phyloP scores from a whole-genome alignment of 306 rosid species.

The Corylus avellana region DNA sequence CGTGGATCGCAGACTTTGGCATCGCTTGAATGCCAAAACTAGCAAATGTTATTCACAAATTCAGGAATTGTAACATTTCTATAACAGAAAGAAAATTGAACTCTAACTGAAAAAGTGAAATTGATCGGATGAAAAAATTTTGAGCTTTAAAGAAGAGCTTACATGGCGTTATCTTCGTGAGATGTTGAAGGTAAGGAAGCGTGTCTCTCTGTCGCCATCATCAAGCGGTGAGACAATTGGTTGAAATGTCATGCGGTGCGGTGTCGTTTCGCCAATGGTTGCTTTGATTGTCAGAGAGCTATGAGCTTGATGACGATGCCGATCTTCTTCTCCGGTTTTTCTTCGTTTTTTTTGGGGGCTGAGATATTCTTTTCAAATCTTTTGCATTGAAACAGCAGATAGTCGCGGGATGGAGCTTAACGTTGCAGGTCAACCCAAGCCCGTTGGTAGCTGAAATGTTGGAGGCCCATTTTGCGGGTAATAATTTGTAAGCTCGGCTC shows the following conservation, averaged over 20 bases:
- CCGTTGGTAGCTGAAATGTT: too few relatives aligned
- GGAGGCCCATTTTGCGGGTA: too few relatives aligned
- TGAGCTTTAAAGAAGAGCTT: neutral
- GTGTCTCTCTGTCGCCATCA: slow-evolving; percentile 59
- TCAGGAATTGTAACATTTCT: neutral
- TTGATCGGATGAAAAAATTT: neutral
- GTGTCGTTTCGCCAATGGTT: neutral
- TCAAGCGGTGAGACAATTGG: neutral
- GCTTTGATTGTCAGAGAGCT: neutral
- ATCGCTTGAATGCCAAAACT: neutral
- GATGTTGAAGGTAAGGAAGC: slow-evolving; percentile 49
- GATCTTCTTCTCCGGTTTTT: slow-evolving; percentile 10
- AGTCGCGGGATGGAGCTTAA: too few relatives aligned
- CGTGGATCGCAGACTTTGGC: neutral
- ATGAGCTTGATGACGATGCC: neutral
- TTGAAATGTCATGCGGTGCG: neutral
- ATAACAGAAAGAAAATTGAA: too few relatives aligned
- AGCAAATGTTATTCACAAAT: neutral
- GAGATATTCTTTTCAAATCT: too few relatives aligned
- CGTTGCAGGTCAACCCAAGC: too few relatives aligned
- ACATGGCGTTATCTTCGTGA: slow-evolving; percentile 63
- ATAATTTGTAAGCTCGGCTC: too few relatives aligned
- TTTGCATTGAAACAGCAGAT: too few relatives aligned
- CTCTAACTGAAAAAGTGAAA: neutral
- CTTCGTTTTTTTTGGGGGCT: neutral